Percentiles rank a stretch among this genome's conserved stretches.
These are phyloP conservation scores for Monosporascus sp. DNA, from an alignment of 2,329 filamentous ascomycete species.

Conservation along the genomic window DNA sequence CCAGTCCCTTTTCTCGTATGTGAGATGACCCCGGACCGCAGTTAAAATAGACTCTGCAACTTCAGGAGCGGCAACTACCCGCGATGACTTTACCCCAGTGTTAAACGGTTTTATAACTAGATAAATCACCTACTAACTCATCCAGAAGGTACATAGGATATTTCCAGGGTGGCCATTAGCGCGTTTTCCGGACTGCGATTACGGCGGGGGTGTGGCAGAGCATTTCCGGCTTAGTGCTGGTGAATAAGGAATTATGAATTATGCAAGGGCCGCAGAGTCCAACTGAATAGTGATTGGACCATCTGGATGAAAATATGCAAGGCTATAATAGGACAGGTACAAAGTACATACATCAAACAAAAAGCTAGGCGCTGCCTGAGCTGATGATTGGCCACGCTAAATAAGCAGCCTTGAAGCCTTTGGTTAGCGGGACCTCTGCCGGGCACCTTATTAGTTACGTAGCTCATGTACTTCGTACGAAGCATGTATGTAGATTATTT, in stretches of 20 bases:
- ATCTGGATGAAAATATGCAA: not conserved
- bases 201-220: not conserved
- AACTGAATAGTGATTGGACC: not conserved
- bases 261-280: not conserved
- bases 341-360: not conserved
- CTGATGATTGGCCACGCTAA: too few relatives aligned
- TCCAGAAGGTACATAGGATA: not conserved
- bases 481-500: not conserved
- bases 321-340: not conserved
- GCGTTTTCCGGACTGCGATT: not conserved
- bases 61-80: not conserved
- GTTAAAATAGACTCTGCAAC: not conserved
- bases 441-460: not conserved
- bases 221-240: not conserved
- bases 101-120: too few relatives aligned
- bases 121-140: too few relatives aligned
- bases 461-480: not conserved
- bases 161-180: not conserved
- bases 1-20: too few relatives aligned
- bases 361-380: too few relatives aligned
- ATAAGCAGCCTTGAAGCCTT: not conserved
- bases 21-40: not conserved
- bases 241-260: not conserved
- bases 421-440: not conserved
- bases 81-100: too few relatives aligned